phyloP scores from a whole-genome alignment of 257 asterid genomes.

The Haberlea rhodopensis region DNA sequence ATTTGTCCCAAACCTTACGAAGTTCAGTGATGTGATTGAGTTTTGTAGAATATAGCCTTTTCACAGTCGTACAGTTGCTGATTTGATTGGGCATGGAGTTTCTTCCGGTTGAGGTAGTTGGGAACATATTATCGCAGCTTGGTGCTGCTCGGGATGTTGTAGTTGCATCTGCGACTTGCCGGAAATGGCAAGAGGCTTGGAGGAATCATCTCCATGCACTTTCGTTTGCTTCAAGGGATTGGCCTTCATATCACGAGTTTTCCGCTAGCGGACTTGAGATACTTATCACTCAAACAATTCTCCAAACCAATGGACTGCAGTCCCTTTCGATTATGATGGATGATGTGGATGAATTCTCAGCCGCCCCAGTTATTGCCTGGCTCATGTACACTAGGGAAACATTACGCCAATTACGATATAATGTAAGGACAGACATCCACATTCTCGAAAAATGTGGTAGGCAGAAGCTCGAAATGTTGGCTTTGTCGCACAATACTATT shows the following conservation, averaged over 20 bases:
- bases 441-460: slow-evolving; percentile 84
- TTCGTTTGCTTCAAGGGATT: slow-evolving; percentile 64
- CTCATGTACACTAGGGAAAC: slow-evolving; percentile 82
- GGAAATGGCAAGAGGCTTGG: slow-evolving; percentile 83
- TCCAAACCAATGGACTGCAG: slow-evolving; percentile 68
- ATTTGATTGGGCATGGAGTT: slow-evolving; percentile 49
- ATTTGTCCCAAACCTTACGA: slow-evolving; percentile 17
- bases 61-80: slow-evolving; percentile 22
- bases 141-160: slow-evolving; percentile 85
- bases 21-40: slow-evolving; percentile 23
- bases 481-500: slow-evolving; percentile 73
- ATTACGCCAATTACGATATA: slow-evolving; percentile 66
- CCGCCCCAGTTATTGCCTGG: slow-evolving; percentile 86
- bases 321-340: slow-evolving; percentile 72
- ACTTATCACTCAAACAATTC: slow-evolving; percentile 69
- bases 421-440: slow-evolving; percentile 72
- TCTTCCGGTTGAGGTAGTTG: slow-evolving; percentile 91
- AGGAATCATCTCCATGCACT: slow-evolving; percentile 74
- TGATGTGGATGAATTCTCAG: slow-evolving; percentile 79
- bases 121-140: slow-evolving; percentile 70
- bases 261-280: slow-evolving; percentile 68
- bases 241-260: slow-evolving; percentile 73
- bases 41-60: slow-evolving; percentile 27
- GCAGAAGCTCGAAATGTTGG: slow-evolving; percentile 74
- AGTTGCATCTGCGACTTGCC: slow-evolving; percentile 80